A percentile compares a stretch with the other conserved stretches of the same genome.
phyloP scores from a whole-genome alignment of 805 yeast genomes.

The Cyberlindnera xylosilytica region DNA sequence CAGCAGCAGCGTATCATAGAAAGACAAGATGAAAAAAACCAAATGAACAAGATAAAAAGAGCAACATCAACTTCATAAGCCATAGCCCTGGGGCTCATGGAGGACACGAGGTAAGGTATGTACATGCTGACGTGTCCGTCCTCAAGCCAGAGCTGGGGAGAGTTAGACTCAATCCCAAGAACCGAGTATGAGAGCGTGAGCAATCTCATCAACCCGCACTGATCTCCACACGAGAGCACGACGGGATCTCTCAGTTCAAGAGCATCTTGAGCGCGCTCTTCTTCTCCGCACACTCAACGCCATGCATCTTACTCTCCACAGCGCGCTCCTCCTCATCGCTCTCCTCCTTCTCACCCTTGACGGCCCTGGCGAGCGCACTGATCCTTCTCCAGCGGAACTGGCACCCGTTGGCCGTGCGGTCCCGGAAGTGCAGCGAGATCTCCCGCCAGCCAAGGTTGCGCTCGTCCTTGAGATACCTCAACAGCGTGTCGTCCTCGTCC shows the following conservation, averaged over 20 bases:
- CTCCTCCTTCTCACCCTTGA: constrained; percentile 1
- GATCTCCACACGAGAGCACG: too few species aligned
- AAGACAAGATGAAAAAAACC: too few species aligned
- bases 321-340: constrained; percentile 1
- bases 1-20: too few species aligned
- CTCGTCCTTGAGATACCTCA: constrained; percentile 62
- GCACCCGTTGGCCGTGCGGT: constrained; percentile 73
- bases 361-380: constrained; percentile 17
- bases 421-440: constrained; percentile 61
- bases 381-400: constrained; percentile 72
- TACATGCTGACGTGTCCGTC: too few species aligned
- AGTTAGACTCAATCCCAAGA: too few species aligned
- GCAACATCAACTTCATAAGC: too few species aligned
- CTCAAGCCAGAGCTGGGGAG: too few species aligned
- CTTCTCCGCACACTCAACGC: not conserved
- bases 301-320: not conserved
- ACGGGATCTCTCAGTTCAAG: not conserved
- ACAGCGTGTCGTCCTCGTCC: constrained; percentile 57
- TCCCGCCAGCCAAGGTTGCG: constrained; percentile 76
- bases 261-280: not conserved
- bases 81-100: too few species aligned
- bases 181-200: too few species aligned
- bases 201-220: too few species aligned
- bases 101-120: too few species aligned
- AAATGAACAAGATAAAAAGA: too few species aligned